Conservation (phyloP, 768 basidiomycete species). For the Rhodotorula paludigena region DNA sequence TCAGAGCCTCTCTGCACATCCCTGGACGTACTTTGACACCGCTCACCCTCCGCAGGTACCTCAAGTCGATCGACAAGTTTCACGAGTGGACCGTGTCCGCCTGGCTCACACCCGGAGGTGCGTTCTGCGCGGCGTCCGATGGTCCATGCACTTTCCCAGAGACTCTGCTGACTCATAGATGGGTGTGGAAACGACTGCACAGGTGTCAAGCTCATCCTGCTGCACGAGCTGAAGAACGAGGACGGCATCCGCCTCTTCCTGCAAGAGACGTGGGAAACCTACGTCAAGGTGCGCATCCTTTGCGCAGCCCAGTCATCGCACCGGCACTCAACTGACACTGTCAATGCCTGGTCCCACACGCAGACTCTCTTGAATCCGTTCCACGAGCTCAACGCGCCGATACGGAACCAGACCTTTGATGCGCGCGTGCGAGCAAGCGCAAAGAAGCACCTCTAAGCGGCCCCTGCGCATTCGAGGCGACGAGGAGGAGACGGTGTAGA, state of each 20-base stretch:
- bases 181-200: background rate
- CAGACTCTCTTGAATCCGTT: slow-evolving; percentile 94
- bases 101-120: slow-evolving; percentile 91
- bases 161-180: background rate
- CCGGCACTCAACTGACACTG: background rate
- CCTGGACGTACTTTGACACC: background rate
- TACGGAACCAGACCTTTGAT: slow-evolving; percentile 78
- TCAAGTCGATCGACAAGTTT: slow-evolving; percentile 92
- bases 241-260: slow-evolving; percentile 92
- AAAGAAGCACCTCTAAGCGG: slow-evolving; percentile 62
- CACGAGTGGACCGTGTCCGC: slow-evolving; percentile 98
- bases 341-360: background rate
- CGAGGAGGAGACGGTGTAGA: background rate
- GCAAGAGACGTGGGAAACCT: slow-evolving; percentile 92
- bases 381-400: slow-evolving; percentile 78
- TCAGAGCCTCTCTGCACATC: background rate
- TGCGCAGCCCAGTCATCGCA: background rate
- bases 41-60: slow-evolving; percentile 60
- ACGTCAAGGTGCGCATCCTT: slow-evolving; percentile 70
- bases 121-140: slow-evolving; percentile 48
- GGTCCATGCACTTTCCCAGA: too few species aligned
- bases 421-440: slow-evolving; percentile 76
- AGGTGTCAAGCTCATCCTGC: slow-evolving; percentile 92
- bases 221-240: slow-evolving; percentile 95
- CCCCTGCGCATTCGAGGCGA: background rate